Evolutionary conservation across 1,139 yeast species (phyloP).

Genomic region (Magnusiomyces starmeri): DNA sequence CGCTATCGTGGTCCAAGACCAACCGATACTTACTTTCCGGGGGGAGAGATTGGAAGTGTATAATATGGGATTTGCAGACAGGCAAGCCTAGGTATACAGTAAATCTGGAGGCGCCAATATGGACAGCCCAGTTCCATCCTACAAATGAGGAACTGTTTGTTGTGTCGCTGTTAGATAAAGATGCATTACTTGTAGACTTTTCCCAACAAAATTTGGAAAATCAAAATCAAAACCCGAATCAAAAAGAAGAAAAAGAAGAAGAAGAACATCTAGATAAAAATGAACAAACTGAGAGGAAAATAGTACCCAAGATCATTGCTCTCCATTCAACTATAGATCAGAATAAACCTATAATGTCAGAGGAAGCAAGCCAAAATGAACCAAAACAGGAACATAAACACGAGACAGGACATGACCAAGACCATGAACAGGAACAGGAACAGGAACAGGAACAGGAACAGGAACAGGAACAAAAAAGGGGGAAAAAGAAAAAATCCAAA

Average conservation of each 20-base stretch:
- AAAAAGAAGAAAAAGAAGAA: neutral
- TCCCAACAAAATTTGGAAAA: neutral
- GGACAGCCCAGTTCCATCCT: conserved; percentile 63
- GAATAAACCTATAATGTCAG: neutral
- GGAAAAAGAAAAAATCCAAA: conserved; percentile 20
- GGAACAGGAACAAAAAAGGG: conserved; percentile 16
- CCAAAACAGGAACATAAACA: conserved; percentile 19
- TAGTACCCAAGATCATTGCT: conserved; percentile 18
- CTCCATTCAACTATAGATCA: conserved; percentile 29
- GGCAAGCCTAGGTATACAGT: conserved; percentile 31
- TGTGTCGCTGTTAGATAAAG: conserved; percentile 38
- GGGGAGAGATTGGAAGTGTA: conserved; percentile 80
- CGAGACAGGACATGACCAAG: conserved; percentile 22
- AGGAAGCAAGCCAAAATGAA: neutral
- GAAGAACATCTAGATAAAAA: neutral
- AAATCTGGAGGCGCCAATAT: conserved; percentile 61
- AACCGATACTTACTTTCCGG: conserved; percentile 67
- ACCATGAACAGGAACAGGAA: conserved; percentile 21
- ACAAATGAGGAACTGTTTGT: conserved; percentile 40
- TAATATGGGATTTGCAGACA: conserved; percentile 69
- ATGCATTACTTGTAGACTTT: conserved; percentile 30
- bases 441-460: conserved; percentile 12
- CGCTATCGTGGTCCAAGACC: conserved; percentile 67
- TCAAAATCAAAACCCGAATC: neutral
- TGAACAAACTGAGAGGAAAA: neutral